Percentiles rank a stretch among this genome's conserved stretches.
phyloP scores from a whole-genome alignment of 139 green algal genomes.

The Chlamydomonas schloesseri region DNA sequence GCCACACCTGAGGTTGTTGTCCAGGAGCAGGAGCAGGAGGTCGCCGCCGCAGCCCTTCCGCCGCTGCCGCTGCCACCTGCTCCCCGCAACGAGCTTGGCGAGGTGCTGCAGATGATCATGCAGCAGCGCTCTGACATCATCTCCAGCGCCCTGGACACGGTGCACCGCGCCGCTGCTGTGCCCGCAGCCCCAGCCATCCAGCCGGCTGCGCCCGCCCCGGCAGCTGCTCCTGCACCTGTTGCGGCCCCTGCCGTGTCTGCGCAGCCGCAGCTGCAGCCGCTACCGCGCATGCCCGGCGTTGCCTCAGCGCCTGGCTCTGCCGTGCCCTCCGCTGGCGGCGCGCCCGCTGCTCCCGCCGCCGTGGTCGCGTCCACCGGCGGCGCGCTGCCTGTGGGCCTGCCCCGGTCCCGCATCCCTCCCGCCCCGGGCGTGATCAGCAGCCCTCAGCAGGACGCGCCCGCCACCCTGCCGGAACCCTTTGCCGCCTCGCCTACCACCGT shows the following conservation, averaged over 20 bases:
- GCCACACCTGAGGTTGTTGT: no score
- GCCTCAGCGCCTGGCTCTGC: background rate
- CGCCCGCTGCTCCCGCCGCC: background rate
- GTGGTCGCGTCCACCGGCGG: background rate
- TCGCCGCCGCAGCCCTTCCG: no score
- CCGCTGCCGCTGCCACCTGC: no score
- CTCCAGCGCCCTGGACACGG: background rate
- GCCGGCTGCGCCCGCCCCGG: no score
- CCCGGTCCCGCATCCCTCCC: no score
- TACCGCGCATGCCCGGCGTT: background rate
- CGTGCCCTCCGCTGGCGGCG: background rate
- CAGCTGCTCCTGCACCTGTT: background rate
- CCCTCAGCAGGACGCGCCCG: background rate
- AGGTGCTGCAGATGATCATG: background rate
- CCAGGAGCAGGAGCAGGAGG: no score
- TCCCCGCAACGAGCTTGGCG: background rate
- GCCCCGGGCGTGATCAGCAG: no score
- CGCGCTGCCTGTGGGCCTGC: background rate
- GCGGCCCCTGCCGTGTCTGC: background rate
- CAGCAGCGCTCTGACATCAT: conserved; percentile 29
- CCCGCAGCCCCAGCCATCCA: background rate
- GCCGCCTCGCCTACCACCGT: background rate
- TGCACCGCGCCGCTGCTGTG: background rate
- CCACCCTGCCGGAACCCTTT: background rate
- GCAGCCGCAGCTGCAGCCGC: background rate